Conservation (phyloP, 1,284 basidiomycete genomes). For the Ceratobasidium sp. region DNA sequence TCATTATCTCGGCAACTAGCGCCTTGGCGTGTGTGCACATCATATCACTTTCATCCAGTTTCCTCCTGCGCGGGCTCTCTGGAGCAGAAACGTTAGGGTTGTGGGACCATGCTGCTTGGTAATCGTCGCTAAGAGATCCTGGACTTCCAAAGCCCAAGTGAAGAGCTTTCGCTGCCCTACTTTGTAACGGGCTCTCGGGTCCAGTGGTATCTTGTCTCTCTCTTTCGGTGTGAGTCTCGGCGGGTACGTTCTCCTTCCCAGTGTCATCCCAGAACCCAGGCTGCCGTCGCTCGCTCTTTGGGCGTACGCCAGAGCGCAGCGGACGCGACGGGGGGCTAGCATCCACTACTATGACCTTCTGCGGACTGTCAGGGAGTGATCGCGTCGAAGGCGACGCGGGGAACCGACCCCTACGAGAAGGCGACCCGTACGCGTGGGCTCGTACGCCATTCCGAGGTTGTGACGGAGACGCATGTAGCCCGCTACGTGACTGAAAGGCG, state of each 20-base stretch:
- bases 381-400: slow-evolving; percentile 16
- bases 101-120: neutral
- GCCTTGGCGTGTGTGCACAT: neutral
- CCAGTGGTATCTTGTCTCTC: neutral
- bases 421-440: neutral
- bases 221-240: neutral
- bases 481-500: neutral
- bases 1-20: neutral
- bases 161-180: neutral
- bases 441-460: neutral
- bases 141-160: neutral
- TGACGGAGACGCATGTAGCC: neutral
- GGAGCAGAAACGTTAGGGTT: neutral
- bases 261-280: neutral
- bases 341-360: neutral
- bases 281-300: slow-evolving; percentile 1
- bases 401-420: neutral
- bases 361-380: slow-evolving; percentile 8
- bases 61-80: neutral
- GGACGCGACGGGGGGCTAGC: neutral
- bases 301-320: neutral
- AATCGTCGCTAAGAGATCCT: neutral
- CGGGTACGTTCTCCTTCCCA: slow-evolving; percentile 25
- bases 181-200: neutral
- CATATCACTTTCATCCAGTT: neutral